Evolutionary conservation across 2,329 filamentous ascomycete species (phyloP).

Genomic region (Sarocladium strictum): DNA sequence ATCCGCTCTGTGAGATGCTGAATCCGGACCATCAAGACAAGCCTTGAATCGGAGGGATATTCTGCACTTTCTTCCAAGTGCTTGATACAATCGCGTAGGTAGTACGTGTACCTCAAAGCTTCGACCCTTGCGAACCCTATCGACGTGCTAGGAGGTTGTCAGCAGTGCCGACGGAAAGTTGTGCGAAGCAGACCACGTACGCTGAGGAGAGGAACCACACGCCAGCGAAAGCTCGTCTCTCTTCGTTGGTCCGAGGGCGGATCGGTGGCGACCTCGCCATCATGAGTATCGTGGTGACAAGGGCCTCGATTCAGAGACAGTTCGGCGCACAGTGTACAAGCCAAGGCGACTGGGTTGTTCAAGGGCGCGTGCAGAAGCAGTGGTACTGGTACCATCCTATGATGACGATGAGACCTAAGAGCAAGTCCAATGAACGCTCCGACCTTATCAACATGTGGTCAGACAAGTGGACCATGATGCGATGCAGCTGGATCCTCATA

Average conservation of each 20-base stretch:
- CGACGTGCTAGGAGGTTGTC: slow-evolving; percentile 27
- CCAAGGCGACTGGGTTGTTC: slow-evolving; percentile 43
- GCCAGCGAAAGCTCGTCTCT: slow-evolving; percentile 44
- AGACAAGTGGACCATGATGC: slow-evolving; percentile 37
- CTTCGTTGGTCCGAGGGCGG: slow-evolving; percentile 37
- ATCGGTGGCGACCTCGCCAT: slow-evolving; percentile 28
- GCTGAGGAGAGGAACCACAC: slow-evolving; percentile 49
- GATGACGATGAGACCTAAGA: slow-evolving; percentile 43
- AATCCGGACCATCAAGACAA: slow-evolving; percentile 41
- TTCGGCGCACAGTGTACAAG: slow-evolving; percentile 40
- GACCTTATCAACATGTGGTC: slow-evolving; percentile 44
- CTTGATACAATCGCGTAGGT: slow-evolving; percentile 44
- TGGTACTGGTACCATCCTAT: slow-evolving; percentile 49
- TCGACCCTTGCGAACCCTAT: slow-evolving; percentile 39
- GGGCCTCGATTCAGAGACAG: slow-evolving; percentile 38
- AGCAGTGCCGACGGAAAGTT: not conserved
- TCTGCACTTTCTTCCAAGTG: slow-evolving; percentile 38
- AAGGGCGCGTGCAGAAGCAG: slow-evolving; percentile 48
- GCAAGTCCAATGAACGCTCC: slow-evolving; percentile 42
- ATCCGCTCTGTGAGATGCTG: slow-evolving; percentile 48
- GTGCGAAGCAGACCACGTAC: slow-evolving; percentile 27
- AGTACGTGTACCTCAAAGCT: slow-evolving; percentile 43
- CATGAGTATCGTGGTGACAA: slow-evolving; percentile 35
- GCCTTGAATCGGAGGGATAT: slow-evolving; percentile 37
- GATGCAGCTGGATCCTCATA: slow-evolving; percentile 45